These are phyloP conservation scores for Talaromyces marneffei DNA, from an alignment of 2,329 filamentous ascomycete species.

Conservation along the genomic window DNA sequence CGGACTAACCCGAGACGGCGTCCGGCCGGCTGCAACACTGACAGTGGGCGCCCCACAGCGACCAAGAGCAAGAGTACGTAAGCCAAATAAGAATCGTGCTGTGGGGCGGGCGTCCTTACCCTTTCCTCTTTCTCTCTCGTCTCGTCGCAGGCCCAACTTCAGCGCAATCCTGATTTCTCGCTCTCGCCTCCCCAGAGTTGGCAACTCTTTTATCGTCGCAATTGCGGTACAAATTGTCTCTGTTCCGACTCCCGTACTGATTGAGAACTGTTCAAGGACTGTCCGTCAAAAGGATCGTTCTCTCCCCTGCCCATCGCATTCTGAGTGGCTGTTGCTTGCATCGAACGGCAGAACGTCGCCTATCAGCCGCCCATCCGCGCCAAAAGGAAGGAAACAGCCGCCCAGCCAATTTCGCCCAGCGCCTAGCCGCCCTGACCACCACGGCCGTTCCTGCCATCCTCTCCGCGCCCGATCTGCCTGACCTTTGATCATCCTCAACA, in stretches of 20 bases:
- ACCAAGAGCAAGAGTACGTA: neutral
- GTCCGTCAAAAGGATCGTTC: neutral
- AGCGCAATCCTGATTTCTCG: neutral
- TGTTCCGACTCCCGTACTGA: no score
- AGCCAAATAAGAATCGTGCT: neutral
- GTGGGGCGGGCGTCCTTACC: neutral
- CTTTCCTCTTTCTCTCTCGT: neutral
- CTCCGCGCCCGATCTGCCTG: conserved; percentile 11
- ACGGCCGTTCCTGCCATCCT: conserved; percentile 4
- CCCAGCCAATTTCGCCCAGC: neutral
- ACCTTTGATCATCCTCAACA: conserved; percentile 5
- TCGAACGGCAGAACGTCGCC: neutral
- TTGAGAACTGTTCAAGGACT: no score
- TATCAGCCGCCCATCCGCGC: conserved; percentile 3
- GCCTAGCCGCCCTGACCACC: neutral
- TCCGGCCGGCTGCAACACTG: neutral
- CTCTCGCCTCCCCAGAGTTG: neutral
- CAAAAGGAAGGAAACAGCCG: neutral
- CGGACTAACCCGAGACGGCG: neutral
- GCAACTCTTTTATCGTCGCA: neutral
- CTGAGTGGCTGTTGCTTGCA: neutral
- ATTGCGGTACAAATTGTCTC: neutral
- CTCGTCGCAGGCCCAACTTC: neutral
- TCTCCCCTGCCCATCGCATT: neutral
- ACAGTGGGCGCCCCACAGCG: neutral